Evolutionary conservation across 2,329 filamentous ascomycete genomes (phyloP).

Genomic region (Xylariales sp.): DNA sequence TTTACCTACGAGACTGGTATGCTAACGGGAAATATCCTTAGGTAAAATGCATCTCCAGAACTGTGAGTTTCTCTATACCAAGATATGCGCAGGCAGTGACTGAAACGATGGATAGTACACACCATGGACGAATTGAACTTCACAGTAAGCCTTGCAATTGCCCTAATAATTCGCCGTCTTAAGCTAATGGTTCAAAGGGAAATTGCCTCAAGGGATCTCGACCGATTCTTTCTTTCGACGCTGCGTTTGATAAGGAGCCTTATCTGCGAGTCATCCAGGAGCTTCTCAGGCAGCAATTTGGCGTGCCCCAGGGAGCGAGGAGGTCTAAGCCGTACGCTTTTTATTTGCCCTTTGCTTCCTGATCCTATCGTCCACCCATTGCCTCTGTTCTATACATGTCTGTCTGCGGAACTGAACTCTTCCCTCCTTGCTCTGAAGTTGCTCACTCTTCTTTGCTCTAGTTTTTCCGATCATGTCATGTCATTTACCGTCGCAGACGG

Average conservation of each 20-base stretch:
- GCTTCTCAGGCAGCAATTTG: slow-evolving; percentile 84
- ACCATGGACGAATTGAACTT: slow-evolving; percentile 98
- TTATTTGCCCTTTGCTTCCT: no score
- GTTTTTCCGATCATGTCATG: slow-evolving; percentile 93
- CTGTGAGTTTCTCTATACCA: slow-evolving; percentile 8
- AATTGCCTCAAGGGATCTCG: slow-evolving; percentile 94
- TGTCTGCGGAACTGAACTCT: no score
- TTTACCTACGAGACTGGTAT: no score
- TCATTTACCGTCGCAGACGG: slow-evolving; percentile 85
- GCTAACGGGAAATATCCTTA: no score
- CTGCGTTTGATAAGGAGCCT: slow-evolving; percentile 74
- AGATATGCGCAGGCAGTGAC: no score
- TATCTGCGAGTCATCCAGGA: slow-evolving; percentile 83
- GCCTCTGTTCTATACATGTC: no score
- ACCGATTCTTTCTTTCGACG: slow-evolving; percentile 88
- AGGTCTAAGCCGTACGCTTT: slow-evolving; percentile 97
- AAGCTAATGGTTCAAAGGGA: no score
- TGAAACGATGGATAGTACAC: slow-evolving; percentile 58
- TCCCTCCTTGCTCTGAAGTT: no score
- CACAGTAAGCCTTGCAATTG: no score
- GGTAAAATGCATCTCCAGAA: slow-evolving; percentile 74
- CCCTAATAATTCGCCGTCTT: no score
- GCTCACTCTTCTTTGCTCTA: no score
- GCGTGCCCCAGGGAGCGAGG: slow-evolving; percentile 80
- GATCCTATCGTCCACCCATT: no score